Percentiles rank a stretch among this genome's conserved stretches.
Conservation (phyloP, 768 basidiomycete species). For the Mycena leptocephala region DNA sequence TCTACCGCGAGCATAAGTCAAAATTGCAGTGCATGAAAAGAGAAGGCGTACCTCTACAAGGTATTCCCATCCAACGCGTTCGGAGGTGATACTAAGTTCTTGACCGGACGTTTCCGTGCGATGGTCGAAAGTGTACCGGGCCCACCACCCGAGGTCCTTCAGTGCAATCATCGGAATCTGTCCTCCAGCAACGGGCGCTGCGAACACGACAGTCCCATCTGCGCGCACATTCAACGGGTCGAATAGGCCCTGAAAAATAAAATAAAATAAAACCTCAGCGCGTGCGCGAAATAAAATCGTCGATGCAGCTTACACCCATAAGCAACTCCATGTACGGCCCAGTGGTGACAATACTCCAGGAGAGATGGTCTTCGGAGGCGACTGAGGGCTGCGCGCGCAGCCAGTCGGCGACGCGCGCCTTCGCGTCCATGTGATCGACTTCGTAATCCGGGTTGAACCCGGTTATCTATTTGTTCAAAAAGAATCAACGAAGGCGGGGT, state of each 20-base stretch:
- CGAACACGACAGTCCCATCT: conserved; percentile 60
- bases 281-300: background rate
- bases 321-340: conserved; percentile 29
- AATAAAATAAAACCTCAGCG: background rate
- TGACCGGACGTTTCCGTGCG: conserved; percentile 52
- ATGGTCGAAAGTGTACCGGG: conserved; percentile 56
- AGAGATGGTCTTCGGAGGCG: conserved; percentile 3
- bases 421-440: conserved; percentile 22
- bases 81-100: conserved; percentile 56
- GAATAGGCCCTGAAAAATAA: conserved; percentile 3
- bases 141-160: conserved; percentile 58
- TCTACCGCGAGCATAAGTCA: background rate
- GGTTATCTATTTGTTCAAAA: background rate
- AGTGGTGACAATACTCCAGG: conserved; percentile 29
- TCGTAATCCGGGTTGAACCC: conserved; percentile 24
- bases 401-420: conserved; percentile 26
- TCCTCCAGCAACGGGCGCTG: conserved; percentile 52
- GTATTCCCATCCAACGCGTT: conserved; percentile 55
- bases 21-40: too few species aligned
- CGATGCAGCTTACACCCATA: background rate
- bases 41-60: conserved; percentile 43
- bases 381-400: conserved; percentile 18
- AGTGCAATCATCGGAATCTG: conserved; percentile 58
- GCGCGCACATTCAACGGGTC: conserved; percentile 39
- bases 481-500: background rate